A percentile compares a stretch with the other conserved stretches of the same genome.
phyloP scores from a whole-genome alignment of 176 grass and related monocot genomes.

The Bolboschoenus planiculmis region DNA sequence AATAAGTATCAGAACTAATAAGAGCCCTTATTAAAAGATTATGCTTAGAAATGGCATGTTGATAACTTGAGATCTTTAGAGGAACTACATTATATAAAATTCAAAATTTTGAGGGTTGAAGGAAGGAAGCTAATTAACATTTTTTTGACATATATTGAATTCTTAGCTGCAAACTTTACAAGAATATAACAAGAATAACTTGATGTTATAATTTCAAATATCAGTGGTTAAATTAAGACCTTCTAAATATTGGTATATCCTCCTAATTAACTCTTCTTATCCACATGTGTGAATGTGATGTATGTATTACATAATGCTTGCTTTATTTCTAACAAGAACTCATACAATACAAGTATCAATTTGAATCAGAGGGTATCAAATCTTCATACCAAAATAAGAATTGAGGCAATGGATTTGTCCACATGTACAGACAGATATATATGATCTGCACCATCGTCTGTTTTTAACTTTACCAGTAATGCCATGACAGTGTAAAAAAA shows the following conservation, averaged over 20 bases:
- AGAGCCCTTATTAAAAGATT: too few species aligned
- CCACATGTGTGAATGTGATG: not conserved
- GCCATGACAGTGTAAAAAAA: constrained; percentile 1
- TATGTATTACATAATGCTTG: not conserved
- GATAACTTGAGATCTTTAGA: too few species aligned
- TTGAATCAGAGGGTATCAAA: not conserved
- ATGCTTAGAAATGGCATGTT: too few species aligned
- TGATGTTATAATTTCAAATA: not conserved
- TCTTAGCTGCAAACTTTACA: not conserved
- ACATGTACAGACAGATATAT: not conserved
- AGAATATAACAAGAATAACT: not conserved
- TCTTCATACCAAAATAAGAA: not conserved
- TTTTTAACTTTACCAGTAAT: not conserved
- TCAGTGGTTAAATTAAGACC: not conserved
- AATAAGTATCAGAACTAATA: too few species aligned
- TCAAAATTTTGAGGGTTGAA: too few species aligned
- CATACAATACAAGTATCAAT: not conserved
- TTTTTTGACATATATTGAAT: too few species aligned
- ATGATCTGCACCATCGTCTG: not conserved
- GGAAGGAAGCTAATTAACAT: too few species aligned
- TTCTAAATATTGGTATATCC: not conserved
- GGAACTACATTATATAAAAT: too few species aligned
- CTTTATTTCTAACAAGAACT: not conserved
- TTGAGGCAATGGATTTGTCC: not conserved
- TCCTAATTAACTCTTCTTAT: not conserved